These are phyloP conservation scores for Caryopteris hybrid DNA, from an alignment of 305 asterid species.

Conservation along the genomic window DNA sequence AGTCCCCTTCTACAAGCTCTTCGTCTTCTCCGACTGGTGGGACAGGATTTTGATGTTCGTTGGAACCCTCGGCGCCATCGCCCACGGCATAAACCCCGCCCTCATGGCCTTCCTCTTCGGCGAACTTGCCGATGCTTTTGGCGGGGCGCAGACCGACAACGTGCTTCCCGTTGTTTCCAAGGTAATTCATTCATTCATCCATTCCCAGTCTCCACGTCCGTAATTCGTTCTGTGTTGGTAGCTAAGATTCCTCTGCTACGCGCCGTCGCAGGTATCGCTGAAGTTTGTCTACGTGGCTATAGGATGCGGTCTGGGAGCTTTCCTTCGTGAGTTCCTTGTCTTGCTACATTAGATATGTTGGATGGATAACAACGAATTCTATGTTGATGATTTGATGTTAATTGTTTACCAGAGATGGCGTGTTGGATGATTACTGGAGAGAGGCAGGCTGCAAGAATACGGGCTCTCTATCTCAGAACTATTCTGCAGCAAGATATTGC, in stretches of 20 bases:
- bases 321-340: constrained; percentile 52
- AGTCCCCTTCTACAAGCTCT: constrained; percentile 73
- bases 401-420: constrained; percentile 55
- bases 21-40: constrained; percentile 54
- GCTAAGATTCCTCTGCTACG: not conserved
- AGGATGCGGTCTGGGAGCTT: constrained; percentile 68
- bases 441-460: constrained; percentile 80
- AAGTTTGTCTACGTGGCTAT: constrained; percentile 69
- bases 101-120: constrained; percentile 83
- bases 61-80: constrained; percentile 70
- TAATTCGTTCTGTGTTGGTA: not conserved
- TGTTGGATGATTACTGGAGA: constrained; percentile 98
- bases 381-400: too few species aligned
- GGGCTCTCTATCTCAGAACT: constrained; percentile 62
- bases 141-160: constrained; percentile 18
- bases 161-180: constrained; percentile 47
- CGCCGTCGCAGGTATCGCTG: constrained; percentile 39
- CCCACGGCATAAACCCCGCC: constrained; percentile 63
- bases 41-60: constrained; percentile 60
- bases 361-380: too few species aligned
- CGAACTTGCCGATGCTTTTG: constrained; percentile 69
- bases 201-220: too few species aligned
- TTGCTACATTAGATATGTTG: too few species aligned
- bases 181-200: constrained; percentile 23
- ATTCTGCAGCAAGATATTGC: constrained; percentile 82